A percentile compares a stretch with the other conserved stretches of the same genome.
Conservation (phyloP, 1,284 basidiomycete genomes). For the Marasmius oreades region DNA sequence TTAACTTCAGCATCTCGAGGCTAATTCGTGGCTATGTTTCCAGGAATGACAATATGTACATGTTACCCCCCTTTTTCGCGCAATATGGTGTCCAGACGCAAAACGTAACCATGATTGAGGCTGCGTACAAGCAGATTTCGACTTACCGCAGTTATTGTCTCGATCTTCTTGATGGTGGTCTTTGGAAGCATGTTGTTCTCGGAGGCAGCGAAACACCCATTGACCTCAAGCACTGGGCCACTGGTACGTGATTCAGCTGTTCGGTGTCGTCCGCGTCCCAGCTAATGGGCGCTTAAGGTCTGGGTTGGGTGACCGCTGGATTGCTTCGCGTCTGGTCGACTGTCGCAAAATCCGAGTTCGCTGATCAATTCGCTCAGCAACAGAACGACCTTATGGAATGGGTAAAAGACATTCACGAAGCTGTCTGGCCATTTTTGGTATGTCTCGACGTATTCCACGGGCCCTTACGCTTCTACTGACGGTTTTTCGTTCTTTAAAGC, state of each 20-base stretch:
- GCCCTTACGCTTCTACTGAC: not conserved
- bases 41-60: slow-evolving; percentile 63
- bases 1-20: not conserved
- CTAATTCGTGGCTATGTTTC: slow-evolving; percentile 2
- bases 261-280: not conserved
- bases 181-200: slow-evolving; percentile 54
- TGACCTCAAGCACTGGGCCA: slow-evolving; percentile 41
- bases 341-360: slow-evolving; percentile 43
- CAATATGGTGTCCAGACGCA: slow-evolving; percentile 55
- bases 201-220: slow-evolving; percentile 23
- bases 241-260: slow-evolving; percentile 28
- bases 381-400: slow-evolving; percentile 48
- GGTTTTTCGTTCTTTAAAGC: not conserved
- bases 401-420: slow-evolving; percentile 55
- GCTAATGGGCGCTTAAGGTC: slow-evolving; percentile 35
- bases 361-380: slow-evolving; percentile 36
- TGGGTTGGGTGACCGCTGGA: slow-evolving; percentile 68
- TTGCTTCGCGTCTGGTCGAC: slow-evolving; percentile 62
- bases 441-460: slow-evolving; percentile 13
- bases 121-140: slow-evolving; percentile 64
- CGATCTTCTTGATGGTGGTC: slow-evolving; percentile 37
- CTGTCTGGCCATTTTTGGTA: slow-evolving; percentile 48
- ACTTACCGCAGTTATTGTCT: slow-evolving; percentile 46
- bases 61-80: slow-evolving; percentile 79
- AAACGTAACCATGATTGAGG: slow-evolving; percentile 45